A percentile compares a stretch with the other conserved stretches of the same genome.
phyloP scores from a whole-genome alignment of 345 rosid genomes.

The Carallia pectinifolia region DNA sequence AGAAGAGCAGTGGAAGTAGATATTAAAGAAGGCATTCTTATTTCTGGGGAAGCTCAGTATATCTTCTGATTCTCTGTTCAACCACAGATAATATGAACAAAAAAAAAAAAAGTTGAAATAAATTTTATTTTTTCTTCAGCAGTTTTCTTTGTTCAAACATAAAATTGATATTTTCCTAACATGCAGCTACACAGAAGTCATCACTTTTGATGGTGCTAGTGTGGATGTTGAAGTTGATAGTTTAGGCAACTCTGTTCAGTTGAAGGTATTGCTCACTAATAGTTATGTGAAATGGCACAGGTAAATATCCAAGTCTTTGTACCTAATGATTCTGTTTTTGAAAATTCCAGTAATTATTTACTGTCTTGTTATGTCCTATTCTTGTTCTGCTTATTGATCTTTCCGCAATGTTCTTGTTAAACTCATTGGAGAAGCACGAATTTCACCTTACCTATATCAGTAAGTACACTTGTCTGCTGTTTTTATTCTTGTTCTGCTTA shows the following conservation, averaged over 20 bases:
- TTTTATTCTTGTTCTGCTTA: conserved; percentile 70
- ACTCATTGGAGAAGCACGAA: conserved; percentile 57
- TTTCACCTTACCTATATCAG: conserved; percentile 41
- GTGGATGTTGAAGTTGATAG: conserved; percentile 75
- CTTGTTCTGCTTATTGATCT: conserved; percentile 21
- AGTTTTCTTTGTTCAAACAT: no score
- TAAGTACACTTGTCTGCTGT: conserved; percentile 31
- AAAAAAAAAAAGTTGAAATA: background rate
- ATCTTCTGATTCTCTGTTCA: conserved; percentile 22
- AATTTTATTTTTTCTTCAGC: background rate
- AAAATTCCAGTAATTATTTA: conserved; percentile 12
- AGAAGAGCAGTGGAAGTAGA: conserved; percentile 91
- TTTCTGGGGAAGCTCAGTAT: conserved; percentile 94
- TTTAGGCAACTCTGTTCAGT: conserved; percentile 50
- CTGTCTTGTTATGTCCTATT: no score
- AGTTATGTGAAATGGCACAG: conserved; percentile 69
- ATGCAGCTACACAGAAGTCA: conserved; percentile 86
- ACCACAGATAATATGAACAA: background rate
- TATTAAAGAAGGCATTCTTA: conserved; percentile 73
- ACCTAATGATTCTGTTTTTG: background rate
- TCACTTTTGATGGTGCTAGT: conserved; percentile 86
- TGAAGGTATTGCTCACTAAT: conserved; percentile 60
- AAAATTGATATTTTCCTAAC: background rate
- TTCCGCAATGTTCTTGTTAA: conserved; percentile 28
- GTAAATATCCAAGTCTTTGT: conserved; percentile 30